Percentiles rank a stretch among this genome's conserved stretches.
phyloP scores from a whole-genome alignment of 106 monocot species.

The Platanthera zijinensis region DNA sequence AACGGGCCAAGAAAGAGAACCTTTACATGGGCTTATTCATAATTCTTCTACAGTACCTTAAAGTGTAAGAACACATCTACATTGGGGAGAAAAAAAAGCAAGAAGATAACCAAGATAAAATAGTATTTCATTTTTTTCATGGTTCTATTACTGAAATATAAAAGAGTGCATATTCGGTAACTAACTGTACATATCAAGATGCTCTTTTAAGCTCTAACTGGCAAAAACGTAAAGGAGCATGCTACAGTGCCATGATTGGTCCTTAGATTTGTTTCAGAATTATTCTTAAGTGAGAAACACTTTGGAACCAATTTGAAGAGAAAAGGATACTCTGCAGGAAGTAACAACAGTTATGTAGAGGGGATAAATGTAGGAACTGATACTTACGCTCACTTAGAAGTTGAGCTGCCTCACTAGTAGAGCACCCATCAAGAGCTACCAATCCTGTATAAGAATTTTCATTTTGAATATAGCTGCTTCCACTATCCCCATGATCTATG shows the following conservation, averaged over 20 bases:
- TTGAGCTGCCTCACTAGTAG: constrained; percentile 42
- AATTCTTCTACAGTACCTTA: too few relatives aligned
- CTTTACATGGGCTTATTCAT: too few relatives aligned
- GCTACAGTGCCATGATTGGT: background rate
- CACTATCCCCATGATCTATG: constrained; percentile 34
- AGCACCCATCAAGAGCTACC: constrained; percentile 61
- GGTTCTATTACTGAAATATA: too few relatives aligned
- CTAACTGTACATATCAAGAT: too few relatives aligned
- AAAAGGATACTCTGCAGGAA: background rate
- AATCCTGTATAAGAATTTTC: constrained; percentile 22
- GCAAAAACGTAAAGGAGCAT: too few relatives aligned
- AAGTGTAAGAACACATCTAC: too few relatives aligned
- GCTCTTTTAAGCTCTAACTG: too few relatives aligned
- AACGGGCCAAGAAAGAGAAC: too few relatives aligned
- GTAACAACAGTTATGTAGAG: background rate
- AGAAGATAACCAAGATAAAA: too few relatives aligned
- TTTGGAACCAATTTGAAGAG: background rate
- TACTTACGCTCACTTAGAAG: constrained; percentile 67
- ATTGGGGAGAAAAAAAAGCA: too few relatives aligned
- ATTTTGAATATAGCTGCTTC: constrained; percentile 19
- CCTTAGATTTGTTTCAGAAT: background rate
- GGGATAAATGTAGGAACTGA: constrained; percentile 1
- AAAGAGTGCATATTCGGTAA: too few relatives aligned
- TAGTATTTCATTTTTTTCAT: too few relatives aligned
- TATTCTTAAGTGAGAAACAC: background rate